Evolutionary conservation across 345 rosid species (phyloP).

Genomic region (Dipteronia dyeriana): DNA sequence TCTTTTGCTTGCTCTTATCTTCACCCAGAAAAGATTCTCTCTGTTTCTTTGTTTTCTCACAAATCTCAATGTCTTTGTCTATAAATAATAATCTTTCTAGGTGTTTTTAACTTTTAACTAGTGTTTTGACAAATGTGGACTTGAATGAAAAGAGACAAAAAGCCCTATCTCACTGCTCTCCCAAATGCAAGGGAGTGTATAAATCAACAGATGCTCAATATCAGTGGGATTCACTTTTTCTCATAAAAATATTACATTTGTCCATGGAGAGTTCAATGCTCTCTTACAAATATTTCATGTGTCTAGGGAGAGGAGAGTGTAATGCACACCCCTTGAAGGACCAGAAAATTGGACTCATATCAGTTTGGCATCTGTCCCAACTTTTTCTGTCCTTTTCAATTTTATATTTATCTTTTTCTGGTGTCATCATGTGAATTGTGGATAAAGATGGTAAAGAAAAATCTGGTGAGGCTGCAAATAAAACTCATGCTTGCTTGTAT

Average conservation of each 20-base stretch:
- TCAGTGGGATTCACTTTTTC: too few relatives aligned
- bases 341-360: too few relatives aligned
- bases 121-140: conserved; percentile 21
- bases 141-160: neutral
- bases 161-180: neutral
- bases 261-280: too few relatives aligned
- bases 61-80: conserved; percentile 12
- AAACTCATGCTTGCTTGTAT: conserved; percentile 6
- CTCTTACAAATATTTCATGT: too few relatives aligned
- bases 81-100: too few relatives aligned
- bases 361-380: conserved; percentile 20
- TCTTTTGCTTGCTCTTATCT: conserved; percentile 7
- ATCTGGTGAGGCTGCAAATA: conserved; percentile 35
- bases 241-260: too few relatives aligned
- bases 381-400: conserved; percentile 13
- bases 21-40: conserved; percentile 17
- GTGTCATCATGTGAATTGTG: conserved; percentile 1
- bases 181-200: conserved; percentile 15
- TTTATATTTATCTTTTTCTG: neutral
- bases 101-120: neutral
- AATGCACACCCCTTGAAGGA: too few relatives aligned
- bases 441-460: neutral
- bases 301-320: too few relatives aligned
- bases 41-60: neutral
- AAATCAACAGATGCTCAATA: too few relatives aligned